A percentile compares a stretch with the other conserved stretches of the same genome.
Conservation (phyloP, 257 asterid species). For the Handroanthus guayacan region DNA sequence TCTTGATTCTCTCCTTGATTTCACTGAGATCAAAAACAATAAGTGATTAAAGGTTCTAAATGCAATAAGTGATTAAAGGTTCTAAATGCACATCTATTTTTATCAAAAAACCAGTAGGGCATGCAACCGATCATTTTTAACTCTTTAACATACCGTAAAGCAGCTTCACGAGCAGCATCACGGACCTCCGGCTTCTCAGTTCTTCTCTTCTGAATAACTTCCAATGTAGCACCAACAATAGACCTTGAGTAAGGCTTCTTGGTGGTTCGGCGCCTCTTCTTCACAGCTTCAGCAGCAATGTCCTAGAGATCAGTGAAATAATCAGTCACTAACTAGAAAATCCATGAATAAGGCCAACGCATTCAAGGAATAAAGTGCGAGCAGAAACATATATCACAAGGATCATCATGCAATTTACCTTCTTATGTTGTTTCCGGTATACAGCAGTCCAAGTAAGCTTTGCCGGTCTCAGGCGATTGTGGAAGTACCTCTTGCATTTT, state of each 20-base stretch:
- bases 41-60: background rate
- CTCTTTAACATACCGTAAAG: constrained; percentile 61
- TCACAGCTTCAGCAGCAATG: constrained; percentile 80
- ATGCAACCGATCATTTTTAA: background rate
- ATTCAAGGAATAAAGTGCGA: background rate
- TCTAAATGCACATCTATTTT: background rate
- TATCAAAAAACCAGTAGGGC: background rate
- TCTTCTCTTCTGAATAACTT: constrained; percentile 86
- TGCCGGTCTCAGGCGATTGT: constrained; percentile 85
- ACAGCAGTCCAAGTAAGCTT: constrained; percentile 92
- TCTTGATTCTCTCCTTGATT: constrained; percentile 89
- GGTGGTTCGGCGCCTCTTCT: constrained; percentile 84
- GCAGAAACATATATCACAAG: background rate
- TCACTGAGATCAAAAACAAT: constrained; percentile 53
- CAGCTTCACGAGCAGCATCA: constrained; percentile 96
- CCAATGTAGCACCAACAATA: constrained; percentile 90
- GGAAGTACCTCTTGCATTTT: constrained; percentile 91
- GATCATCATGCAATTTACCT: constrained; percentile 42
- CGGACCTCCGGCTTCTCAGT: constrained; percentile 88
- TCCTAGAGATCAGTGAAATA: constrained; percentile 49
- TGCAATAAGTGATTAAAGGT: background rate
- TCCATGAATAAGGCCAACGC: background rate
- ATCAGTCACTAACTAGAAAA: background rate
- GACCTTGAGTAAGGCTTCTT: constrained; percentile 93
- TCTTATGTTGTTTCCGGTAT: constrained; percentile 88